Evolutionary conservation across 2,329 filamentous ascomycete species (phyloP), one percentile per base, ranked within the genome.

Genomic region (Stemphylium lycopersici): DNA sequence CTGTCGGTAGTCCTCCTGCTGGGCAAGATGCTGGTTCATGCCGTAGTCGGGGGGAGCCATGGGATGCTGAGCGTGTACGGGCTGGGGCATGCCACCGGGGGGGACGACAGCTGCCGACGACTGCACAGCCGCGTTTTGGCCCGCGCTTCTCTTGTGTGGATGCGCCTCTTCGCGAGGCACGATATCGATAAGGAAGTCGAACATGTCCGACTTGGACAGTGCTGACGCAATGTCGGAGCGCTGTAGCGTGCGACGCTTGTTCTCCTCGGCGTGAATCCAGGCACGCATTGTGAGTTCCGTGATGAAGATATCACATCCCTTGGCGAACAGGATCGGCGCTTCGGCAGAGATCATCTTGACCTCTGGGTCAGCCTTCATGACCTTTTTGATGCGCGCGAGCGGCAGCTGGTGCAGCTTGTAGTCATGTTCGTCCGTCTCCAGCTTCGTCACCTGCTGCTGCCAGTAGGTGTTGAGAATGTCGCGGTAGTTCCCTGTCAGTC

Each of bases 301-400:
- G 72, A 99, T 99, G 79, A 99, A 99, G 72, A 98, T 97, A 73
- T 99, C 95, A 77, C 95, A 98, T 33, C 93, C 95, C 78, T 99
- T 99, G 46, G 95, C 95, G 70, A 99, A 99, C 12, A 99, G 82
- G 66, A 99, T 99, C 1, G 95, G 95, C 1, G 95, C 95, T 78
- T 99, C 95, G 7, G 95, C 95, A 3, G 93, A 98, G 60, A 99
- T 99, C 95, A 99, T 99, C 81, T 99, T 99, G 42, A 99, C 95
- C 70, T 99, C 95, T 0, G 95, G 95, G 66, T 99, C 95, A 0
- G 95, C 95, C 79, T 99, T 99, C 95, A 99, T 99, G 63, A 99
- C 95, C 77, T 99, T 99, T 83, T 99, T 99, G 80, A 99, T 99
- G 49, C 95, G 89, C n/a, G 95, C 95, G 36, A 99, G 83, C 1